A percentile compares a stretch with the other conserved stretches of the same genome.
Evolutionary conservation across 495 filamentous ascomycete species (phyloP).

Genomic region (Penicillium salamii): DNA sequence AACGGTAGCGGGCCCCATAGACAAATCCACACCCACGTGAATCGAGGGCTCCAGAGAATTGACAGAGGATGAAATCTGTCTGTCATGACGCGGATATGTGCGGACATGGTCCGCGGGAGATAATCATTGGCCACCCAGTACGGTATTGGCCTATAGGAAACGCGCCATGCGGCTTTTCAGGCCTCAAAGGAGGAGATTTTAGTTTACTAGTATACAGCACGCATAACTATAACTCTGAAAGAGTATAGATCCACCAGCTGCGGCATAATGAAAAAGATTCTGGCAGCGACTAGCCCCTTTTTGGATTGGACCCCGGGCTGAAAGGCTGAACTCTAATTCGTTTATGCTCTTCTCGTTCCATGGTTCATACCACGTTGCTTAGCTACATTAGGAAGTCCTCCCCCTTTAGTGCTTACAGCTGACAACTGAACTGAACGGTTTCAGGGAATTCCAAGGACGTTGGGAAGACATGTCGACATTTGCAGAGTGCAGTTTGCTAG

Average conservation of each 20-base stretch:
- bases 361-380: not conserved
- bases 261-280: not conserved
- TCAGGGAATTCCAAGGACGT: too few relatives aligned
- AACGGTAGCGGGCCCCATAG: not conserved
- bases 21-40: not conserved
- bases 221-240: too few relatives aligned
- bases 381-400: not conserved
- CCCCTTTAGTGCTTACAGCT: not conserved
- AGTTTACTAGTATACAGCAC: too few relatives aligned
- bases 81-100: not conserved
- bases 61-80: not conserved
- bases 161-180: too few relatives aligned
- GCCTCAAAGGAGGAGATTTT: too few relatives aligned
- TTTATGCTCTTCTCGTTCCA: not conserved
- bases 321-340: not conserved
- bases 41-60: not conserved
- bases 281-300: not conserved
- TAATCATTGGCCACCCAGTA: not conserved
- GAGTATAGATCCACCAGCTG: not conserved
- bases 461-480: too few relatives aligned
- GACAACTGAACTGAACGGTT: too few relatives aligned
- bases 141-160: not conserved
- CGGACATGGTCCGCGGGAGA: not conserved
- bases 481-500: too few relatives aligned
- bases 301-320: not conserved